phyloP scores from a whole-genome alignment of 2,329 filamentous ascomycete genomes.

The Fusarium citri region DNA sequence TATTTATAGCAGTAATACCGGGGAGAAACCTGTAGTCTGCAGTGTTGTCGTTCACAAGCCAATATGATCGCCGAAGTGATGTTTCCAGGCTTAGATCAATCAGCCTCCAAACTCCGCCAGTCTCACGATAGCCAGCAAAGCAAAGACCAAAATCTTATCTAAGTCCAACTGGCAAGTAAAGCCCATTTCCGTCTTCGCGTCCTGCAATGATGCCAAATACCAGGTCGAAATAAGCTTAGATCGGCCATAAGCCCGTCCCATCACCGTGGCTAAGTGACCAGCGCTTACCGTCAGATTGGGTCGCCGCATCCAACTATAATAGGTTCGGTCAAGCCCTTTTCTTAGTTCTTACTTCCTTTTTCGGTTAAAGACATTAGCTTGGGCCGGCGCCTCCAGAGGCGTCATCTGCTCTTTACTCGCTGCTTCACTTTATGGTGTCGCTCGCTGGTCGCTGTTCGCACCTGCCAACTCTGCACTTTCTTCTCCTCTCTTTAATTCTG shows the following conservation, averaged over 20 bases:
- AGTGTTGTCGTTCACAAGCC: not conserved
- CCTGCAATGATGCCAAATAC: not conserved
- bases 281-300: not conserved
- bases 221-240: not conserved
- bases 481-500: too few relatives aligned
- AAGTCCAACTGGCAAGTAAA: not conserved
- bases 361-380: not conserved
- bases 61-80: not conserved
- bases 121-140: not conserved
- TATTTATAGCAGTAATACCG: not conserved
- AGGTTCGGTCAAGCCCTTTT: not conserved
- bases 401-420: not conserved
- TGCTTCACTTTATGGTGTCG: not conserved
- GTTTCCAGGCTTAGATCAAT: not conserved
- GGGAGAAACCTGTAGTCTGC: fast-evolving
- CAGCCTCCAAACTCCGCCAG: not conserved
- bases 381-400: not conserved
- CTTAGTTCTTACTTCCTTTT: not conserved
- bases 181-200: not conserved
- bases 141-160: not conserved
- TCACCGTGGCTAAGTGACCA: not conserved
- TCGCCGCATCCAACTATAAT: not conserved
- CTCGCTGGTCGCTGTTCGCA: not conserved
- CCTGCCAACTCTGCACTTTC: not conserved
- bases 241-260: not conserved